These are phyloP conservation scores for Taiozyma sp. DNA, from an alignment of 1,139 yeast genomes.

Conservation along the genomic window DNA sequence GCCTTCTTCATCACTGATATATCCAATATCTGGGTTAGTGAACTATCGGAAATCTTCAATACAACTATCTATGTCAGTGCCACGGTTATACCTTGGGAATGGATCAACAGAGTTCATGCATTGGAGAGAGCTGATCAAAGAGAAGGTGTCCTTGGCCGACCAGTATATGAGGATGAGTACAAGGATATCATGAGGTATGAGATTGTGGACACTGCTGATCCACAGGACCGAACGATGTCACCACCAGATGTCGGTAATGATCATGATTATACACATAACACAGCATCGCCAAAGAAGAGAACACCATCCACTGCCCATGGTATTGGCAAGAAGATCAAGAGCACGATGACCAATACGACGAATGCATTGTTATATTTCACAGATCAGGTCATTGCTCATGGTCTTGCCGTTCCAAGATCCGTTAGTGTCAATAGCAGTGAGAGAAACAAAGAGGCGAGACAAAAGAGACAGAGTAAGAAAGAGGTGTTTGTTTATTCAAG, in stretches of 20 bases:
- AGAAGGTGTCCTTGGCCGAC: conserved; percentile 75
- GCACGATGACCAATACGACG: conserved; percentile 25
- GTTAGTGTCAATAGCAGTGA: conserved; percentile 32
- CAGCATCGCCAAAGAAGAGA: conserved; percentile 1
- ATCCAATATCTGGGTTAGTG: conserved; percentile 63
- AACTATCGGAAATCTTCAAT: conserved; percentile 67
- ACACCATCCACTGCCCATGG: background rate
- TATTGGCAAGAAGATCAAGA: conserved; percentile 9
- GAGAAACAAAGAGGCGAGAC: conserved; percentile 5
- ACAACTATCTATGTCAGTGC: conserved; percentile 68
- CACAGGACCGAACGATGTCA: conserved; percentile 7
- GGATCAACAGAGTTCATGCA: conserved; percentile 67
- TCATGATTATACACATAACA: conserved; percentile 2
- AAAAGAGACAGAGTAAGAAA: conserved; percentile 21
- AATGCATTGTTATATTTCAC: conserved; percentile 40
- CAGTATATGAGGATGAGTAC: conserved; percentile 64
- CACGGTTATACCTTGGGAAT: conserved; percentile 81
- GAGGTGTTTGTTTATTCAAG: conserved; percentile 52
- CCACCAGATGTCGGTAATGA: conserved; percentile 5
- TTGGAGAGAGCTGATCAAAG: conserved; percentile 64
- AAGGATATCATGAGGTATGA: conserved; percentile 34
- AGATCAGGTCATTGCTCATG: conserved; percentile 53
- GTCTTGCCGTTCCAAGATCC: conserved; percentile 53
- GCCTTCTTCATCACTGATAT: conserved; percentile 78
- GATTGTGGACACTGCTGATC: conserved; percentile 32